Conservation (phyloP, 2,329 filamentous ascomycete species). For the Colletotrichum zoysiae region DNA sequence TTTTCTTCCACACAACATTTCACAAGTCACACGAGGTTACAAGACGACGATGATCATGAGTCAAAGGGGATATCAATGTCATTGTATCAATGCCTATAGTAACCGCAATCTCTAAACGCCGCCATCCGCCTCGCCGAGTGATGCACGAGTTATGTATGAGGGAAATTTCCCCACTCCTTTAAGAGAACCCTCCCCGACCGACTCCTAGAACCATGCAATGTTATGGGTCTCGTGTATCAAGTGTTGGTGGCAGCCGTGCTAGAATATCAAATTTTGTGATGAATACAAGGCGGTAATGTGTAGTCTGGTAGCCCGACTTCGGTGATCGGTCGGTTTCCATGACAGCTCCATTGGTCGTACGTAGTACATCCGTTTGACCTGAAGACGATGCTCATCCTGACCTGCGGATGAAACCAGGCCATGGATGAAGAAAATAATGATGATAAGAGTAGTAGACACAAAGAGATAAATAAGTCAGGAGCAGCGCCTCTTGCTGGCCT, state of each 20-base stretch:
- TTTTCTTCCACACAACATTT: not conserved
- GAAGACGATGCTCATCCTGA: slow-evolving; percentile 1
- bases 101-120: slow-evolving; percentile 40
- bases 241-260: slow-evolving; percentile 6
- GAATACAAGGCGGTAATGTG: slow-evolving; percentile 27
- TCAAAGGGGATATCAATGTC: slow-evolving; percentile 32
- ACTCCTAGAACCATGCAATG: slow-evolving; percentile 41
- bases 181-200: slow-evolving; percentile 29
- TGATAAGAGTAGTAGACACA: slow-evolving; percentile 8
- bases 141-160: slow-evolving; percentile 40
- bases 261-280: slow-evolving; percentile 16
- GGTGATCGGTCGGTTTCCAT: not conserved
- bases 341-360: slow-evolving; percentile 6
- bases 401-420: slow-evolving; percentile 4
- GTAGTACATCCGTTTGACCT: not conserved
- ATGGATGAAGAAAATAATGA: slow-evolving; percentile 4
- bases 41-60: not conserved
- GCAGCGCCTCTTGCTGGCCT: slow-evolving; percentile 12
- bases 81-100: slow-evolving; percentile 38
- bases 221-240: slow-evolving; percentile 25
- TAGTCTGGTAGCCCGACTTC: slow-evolving; percentile 9
- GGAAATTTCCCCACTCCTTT: slow-evolving; percentile 22
- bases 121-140: slow-evolving; percentile 39
- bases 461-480: slow-evolving; percentile 12
- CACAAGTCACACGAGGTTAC: not conserved